Evolutionary conservation across 108 stramenopile genomes (phyloP), one percentile per base, ranked within the genome.

Genomic region (Pseudonitzschia multiseries): DNA sequence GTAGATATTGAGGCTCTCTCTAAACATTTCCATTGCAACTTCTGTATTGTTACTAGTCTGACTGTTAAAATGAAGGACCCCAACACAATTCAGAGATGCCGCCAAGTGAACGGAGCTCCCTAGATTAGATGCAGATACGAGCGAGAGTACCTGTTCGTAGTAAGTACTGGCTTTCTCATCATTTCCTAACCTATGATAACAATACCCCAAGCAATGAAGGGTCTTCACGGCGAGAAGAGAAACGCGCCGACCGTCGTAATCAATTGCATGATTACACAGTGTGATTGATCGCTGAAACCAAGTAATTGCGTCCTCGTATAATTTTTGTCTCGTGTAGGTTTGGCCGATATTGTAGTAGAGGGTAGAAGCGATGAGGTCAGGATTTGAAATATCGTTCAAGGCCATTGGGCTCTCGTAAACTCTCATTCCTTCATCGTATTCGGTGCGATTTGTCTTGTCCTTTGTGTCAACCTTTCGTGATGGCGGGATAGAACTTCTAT

Each of bases 331-430:
- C 40, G 84, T 80, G 48, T 83, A 70, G 3, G 89, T 83, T 71
- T 87, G 87, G 8, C 85, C 89, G 29, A 86, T 72, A 50, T 90
- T 90, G 80, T 88, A 90, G 48, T 70, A 56, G n/a, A 83, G 66
- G 2, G 83, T 77, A 26, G 81, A 81, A 15, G 84, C 76, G 13
- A 79, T 76, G 57, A 83, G 32, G 50, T 85, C 75, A 14, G 75
- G 57, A 48, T 62, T 52, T 50, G 69, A 54, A 22, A 40, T 70
- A 41, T 75, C 79, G 33, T 71, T 75, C 26, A 74, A 64, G 32
- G 44, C 59, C 40, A 85, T 68, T 4, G 84, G 74, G 29, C 71
- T 62, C 8, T 65, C 69, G 72, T 87, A 87, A 8, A 75, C 67
- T 4, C 42, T 26, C 73, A 89, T 78, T 15, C 86, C 89, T 56